phyloP scores from a whole-genome alignment of 768 basidiomycete genomes.

The Porpolomopsis calyptriformis region DNA sequence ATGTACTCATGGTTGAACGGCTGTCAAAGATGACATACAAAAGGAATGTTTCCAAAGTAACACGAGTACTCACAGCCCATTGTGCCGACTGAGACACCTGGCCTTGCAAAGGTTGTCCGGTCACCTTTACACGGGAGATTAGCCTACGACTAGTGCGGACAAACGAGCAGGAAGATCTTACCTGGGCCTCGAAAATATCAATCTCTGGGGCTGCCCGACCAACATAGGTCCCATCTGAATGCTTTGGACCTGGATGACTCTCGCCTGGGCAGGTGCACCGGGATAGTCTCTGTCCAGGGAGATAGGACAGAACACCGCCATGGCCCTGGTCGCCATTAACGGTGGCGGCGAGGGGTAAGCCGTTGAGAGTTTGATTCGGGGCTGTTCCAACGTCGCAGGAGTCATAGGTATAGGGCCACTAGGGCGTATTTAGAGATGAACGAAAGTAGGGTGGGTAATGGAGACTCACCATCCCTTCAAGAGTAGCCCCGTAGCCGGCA shows the following conservation, averaged over 20 bases:
- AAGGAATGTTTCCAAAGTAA: conserved; percentile 1
- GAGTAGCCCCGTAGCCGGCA: conserved; percentile 76
- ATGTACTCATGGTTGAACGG: conserved; percentile 69
- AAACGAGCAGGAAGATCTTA: conserved; percentile 7
- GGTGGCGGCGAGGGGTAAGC: conserved; percentile 51
- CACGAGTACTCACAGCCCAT: conserved; percentile 49
- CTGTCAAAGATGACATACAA: conserved; percentile 20
- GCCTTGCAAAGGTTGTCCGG: conserved; percentile 31
- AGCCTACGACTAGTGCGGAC: not conserved
- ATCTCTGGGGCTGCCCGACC: conserved; percentile 85
- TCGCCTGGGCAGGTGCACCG: conserved; percentile 79
- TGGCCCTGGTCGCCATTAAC: conserved; percentile 44
- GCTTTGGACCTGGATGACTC: conserved; percentile 73
- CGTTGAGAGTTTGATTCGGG: conserved; percentile 69
- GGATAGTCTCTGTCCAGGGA: conserved; percentile 76
- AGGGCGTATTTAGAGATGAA: conserved; percentile 1
- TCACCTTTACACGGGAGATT: conserved; percentile 31
- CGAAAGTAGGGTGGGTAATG: not conserved
- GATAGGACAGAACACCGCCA: conserved; percentile 48
- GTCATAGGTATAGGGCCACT: conserved; percentile 83
- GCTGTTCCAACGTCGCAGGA: conserved; percentile 79
- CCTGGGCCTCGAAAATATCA: conserved; percentile 82
- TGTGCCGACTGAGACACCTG: conserved; percentile 81
- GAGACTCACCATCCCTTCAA: conserved; percentile 61
- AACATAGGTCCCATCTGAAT: conserved; percentile 63